Conservation (phyloP, 345 rosid genomes). For the Bruguiera gymnorhiza region DNA sequence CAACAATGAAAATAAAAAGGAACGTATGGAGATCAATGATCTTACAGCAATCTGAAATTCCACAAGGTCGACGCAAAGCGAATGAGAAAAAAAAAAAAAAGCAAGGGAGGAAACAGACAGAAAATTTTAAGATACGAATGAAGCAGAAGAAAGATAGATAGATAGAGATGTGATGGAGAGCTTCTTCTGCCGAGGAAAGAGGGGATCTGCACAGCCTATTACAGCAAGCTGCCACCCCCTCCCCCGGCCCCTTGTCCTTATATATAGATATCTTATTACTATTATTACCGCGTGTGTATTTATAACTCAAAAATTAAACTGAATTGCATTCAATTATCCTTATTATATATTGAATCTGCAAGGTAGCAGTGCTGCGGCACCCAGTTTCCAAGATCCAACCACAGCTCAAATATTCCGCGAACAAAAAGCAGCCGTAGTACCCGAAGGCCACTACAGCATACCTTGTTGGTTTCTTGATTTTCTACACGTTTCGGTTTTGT, state of each 20-base stretch:
- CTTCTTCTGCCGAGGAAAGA: background rate
- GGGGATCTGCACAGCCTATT: background rate
- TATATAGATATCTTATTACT: background rate
- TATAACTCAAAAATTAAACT: no score
- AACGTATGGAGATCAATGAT: background rate
- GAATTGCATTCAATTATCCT: no score
- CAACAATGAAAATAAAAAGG: background rate
- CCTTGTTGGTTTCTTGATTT: no score
- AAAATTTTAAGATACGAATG: no score
- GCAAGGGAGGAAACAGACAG: no score
- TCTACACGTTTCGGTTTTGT: no score
- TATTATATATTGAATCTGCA: no score
- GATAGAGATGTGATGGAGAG: background rate
- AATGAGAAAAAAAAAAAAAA: no score
- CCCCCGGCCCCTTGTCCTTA: background rate
- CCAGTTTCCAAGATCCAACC: conserved; percentile 9
- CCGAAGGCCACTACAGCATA: no score
- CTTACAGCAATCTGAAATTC: background rate
- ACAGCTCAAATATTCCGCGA: background rate
- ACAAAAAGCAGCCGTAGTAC: background rate
- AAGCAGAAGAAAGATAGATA: background rate
- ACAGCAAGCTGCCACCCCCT: background rate
- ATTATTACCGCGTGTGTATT: no score
- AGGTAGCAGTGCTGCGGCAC: no score
- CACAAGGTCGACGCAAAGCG: no score